Evolutionary conservation across 2,329 filamentous ascomycete species (phyloP).

Genomic region (Fusarium decemcellulare): DNA sequence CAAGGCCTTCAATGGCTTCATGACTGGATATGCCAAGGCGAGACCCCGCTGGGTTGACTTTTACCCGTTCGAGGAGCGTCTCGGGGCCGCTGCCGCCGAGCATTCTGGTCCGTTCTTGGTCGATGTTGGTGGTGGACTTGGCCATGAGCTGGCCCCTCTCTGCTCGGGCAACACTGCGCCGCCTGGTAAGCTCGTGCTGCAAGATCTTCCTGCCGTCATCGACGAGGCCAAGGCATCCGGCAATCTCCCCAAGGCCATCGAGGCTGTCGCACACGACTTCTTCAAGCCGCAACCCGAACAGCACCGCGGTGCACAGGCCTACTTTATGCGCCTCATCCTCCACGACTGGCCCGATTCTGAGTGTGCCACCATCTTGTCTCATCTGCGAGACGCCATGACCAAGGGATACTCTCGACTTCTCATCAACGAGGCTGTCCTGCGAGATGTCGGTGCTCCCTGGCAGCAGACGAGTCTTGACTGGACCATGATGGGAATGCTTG

Average conservation of each 20-base stretch:
- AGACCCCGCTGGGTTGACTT: conserved; percentile 51
- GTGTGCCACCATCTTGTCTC: conserved; percentile 48
- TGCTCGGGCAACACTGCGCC: neutral
- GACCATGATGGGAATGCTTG: conserved; percentile 41
- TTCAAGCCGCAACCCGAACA: conserved; percentile 40
- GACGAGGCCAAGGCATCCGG: conserved; percentile 12
- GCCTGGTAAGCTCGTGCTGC: conserved; percentile 13
- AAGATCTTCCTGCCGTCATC: conserved; percentile 28
- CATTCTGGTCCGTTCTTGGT: conserved; percentile 20
- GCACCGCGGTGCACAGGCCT: conserved; percentile 53
- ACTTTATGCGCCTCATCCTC: conserved; percentile 61
- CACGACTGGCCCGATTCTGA: conserved; percentile 63
- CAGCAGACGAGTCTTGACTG: conserved; percentile 48
- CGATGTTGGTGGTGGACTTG: conserved; percentile 29
- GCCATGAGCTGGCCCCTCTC: conserved; percentile 18
- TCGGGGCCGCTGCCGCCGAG: neutral
- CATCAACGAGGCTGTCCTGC: conserved; percentile 36
- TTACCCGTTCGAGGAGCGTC: conserved; percentile 35
- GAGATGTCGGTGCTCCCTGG: conserved; percentile 27
- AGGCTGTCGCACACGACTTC: conserved; percentile 41
- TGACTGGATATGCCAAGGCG: conserved; percentile 52
- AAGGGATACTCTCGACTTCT: conserved; percentile 38
- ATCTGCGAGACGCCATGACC: conserved; percentile 34
- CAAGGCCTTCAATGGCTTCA: conserved; percentile 52
- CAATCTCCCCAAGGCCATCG: conserved; percentile 7